phyloP scores from a whole-genome alignment of 2,329 filamentous ascomycete genomes.

The Paraphoma sp. region DNA sequence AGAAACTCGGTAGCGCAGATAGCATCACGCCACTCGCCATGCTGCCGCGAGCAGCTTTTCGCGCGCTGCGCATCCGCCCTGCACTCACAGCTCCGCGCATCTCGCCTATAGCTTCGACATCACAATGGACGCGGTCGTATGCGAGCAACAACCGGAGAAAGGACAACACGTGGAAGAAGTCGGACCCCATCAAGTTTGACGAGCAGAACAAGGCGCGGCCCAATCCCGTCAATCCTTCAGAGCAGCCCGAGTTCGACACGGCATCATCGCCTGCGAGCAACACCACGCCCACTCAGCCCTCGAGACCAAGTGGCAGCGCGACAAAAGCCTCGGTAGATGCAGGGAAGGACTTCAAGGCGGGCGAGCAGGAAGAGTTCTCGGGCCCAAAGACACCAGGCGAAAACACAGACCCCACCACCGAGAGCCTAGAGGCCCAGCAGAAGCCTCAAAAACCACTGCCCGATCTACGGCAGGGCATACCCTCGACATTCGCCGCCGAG shows the following conservation, averaged over 20 bases:
- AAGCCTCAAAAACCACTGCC: conserved; percentile 71
- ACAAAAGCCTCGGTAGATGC: conserved; percentile 19
- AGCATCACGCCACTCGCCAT: conserved; percentile 21
- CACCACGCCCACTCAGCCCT: conserved; percentile 29
- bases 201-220: conserved; percentile 30
- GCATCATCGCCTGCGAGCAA: conserved; percentile 21
- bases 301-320: conserved; percentile 31
- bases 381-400: conserved; percentile 39
- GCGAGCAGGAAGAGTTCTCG: conserved; percentile 47
- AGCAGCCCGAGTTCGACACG: conserved; percentile 44
- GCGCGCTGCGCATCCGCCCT: conserved; percentile 41
- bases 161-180: conserved; percentile 51
- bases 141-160: conserved; percentile 32
- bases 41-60: conserved; percentile 44
- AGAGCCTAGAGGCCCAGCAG: conserved; percentile 52
- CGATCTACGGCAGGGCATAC: conserved; percentile 92
- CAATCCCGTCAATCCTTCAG: conserved; percentile 35
- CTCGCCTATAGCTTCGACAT: conserved; percentile 33
- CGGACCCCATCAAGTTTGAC: conserved; percentile 49
- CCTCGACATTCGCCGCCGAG: conserved; percentile 86
- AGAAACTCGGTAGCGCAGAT: background rate
- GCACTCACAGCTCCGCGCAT: conserved; percentile 32
- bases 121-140: conserved; percentile 36
- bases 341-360: conserved; percentile 27
- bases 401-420: conserved; percentile 49